Evolutionary conservation across 2,329 filamentous ascomycete genomes (phyloP), one percentile per base, ranked within the genome.

Genomic region (Chaetomiaceae sp.): DNA sequence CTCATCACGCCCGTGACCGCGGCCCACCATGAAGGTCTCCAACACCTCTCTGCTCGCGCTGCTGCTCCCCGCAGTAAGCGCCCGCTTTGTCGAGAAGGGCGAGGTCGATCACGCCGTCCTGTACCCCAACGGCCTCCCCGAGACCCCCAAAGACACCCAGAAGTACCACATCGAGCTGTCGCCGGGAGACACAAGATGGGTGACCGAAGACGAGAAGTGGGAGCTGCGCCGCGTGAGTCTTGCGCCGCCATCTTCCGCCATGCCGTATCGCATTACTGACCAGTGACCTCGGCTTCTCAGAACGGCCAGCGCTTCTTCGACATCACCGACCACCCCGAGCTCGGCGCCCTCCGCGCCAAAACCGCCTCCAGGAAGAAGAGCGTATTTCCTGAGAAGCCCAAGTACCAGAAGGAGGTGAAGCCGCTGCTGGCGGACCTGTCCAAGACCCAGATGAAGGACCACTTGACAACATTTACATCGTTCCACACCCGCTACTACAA

Each of bases 191-290:
- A 91, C 85, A 20, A 75, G 79, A 75, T 93, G 88, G 87, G 85
- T 96, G 27, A 95, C 89, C 0, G 92, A 97, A 63, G 88, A 96
- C 31, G 84, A 96, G 73, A 99, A 97, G 71, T 96, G 92, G 90
- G 83, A 85, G 68, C 73, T 97, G 57, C 85, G 87, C 64, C 78
- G 89, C 60, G 90, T 95, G 78, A 51, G 81, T 71, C 38, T 47
- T 19, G 4, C n/a, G n/a, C 39, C 55, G 25, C 41, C 4, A 14
- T 20, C 21, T 4, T 3, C 3, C 34, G 25, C 23, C 6, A 39
- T 8, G 23, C 3, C 25, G 3, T 10, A n/a, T 27, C 25, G 12
- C 25, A 27, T 6, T 6, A 5, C 25, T 27, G 25, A 5, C 25
- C 6, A 27, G 12, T 27, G 25, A 7, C 16, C 9, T 19, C 17